These are phyloP conservation scores for Penicillium subrubescens DNA, from an alignment of 495 filamentous ascomycete genomes.

Conservation along the genomic window DNA sequence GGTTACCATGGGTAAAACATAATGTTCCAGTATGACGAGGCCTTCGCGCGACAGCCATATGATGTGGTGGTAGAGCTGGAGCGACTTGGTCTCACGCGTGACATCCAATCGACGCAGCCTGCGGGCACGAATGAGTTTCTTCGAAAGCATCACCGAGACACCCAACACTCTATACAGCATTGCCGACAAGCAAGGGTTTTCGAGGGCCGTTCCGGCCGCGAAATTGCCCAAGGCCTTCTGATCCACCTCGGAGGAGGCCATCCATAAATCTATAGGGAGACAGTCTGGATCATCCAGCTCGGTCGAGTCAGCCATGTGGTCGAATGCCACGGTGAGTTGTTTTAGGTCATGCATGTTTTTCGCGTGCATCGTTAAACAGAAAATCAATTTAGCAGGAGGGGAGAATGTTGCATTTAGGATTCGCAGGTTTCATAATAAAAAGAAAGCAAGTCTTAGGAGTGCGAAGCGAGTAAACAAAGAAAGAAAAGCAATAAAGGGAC, in stretches of 20 bases:
- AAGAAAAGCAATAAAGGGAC: slow-evolving; percentile 11
- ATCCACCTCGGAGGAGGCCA: slow-evolving; percentile 96
- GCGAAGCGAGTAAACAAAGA: background rate
- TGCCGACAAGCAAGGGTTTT: slow-evolving; percentile 74
- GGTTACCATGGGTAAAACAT: slow-evolving; percentile 77
- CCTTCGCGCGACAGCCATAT: slow-evolving; percentile 95
- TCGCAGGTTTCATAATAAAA: background rate
- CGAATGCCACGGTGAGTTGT: background rate
- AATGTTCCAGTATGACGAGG: slow-evolving; percentile 80
- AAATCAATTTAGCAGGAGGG: background rate
- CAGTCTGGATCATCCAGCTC: slow-evolving; percentile 21
- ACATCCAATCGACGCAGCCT: slow-evolving; percentile 83
- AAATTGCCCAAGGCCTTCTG: slow-evolving; percentile 92
- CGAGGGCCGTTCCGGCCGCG: slow-evolving; percentile 69
- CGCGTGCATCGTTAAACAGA: background rate
- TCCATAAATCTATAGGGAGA: slow-evolving; percentile 51
- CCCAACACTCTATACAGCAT: slow-evolving; percentile 90
- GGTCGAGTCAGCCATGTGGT: slow-evolving; percentile 24
- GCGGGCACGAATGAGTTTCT: slow-evolving; percentile 79
- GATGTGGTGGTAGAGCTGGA: slow-evolving; percentile 86
- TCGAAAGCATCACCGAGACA: slow-evolving; percentile 83
- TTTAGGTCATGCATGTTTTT: background rate
- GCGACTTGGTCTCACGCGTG: slow-evolving; percentile 74
- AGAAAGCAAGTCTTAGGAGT: background rate
- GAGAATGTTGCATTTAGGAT: background rate